phyloP scores from a whole-genome alignment of 1,284 basidiomycete genomes.

The Cutaneotrichosporon dermatis region DNA sequence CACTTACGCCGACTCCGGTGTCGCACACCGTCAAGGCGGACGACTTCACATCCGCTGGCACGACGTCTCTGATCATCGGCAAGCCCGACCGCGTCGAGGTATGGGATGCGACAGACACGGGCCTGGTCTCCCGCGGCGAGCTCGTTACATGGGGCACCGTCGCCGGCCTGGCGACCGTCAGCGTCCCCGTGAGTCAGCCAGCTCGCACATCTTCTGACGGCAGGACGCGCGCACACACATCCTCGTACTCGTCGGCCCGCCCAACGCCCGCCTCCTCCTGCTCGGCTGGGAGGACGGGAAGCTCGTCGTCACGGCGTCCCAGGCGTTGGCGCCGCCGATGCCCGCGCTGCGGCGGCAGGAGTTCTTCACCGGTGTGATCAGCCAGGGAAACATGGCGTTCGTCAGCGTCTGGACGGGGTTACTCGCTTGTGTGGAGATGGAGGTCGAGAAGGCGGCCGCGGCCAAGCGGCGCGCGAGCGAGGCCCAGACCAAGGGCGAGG shows the following conservation, averaged over 20 bases:
- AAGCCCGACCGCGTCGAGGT: conserved; percentile 44
- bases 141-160: conserved; percentile 45
- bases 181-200: conserved; percentile 24
- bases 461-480: conserved; percentile 26
- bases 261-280: conserved; percentile 41
- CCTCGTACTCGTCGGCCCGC: conserved; percentile 41
- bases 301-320: conserved; percentile 33
- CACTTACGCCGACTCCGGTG: conserved; percentile 46
- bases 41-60: conserved; percentile 26
- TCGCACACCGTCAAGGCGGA: conserved; percentile 33
- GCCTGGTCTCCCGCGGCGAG: conserved; percentile 30
- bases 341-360: conserved; percentile 41
- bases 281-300: conserved; percentile 26
- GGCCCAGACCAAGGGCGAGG: conserved; percentile 5
- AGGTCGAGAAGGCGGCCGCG: conserved; percentile 36
- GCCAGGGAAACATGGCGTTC: conserved; percentile 29
- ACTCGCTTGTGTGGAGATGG: conserved; percentile 42
- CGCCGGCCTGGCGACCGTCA: conserved; percentile 36
- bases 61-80: conserved; percentile 39
- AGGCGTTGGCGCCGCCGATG: conserved; percentile 33
- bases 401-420: conserved; percentile 47
- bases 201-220: neutral
- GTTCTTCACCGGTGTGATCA: conserved; percentile 42
- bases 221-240: conserved; percentile 42
- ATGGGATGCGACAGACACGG: conserved; percentile 35